A percentile compares a stretch with the other conserved stretches of the same genome.
phyloP scores from a whole-genome alignment of 1,284 basidiomycete species.

The Puccinia novopanici region DNA sequence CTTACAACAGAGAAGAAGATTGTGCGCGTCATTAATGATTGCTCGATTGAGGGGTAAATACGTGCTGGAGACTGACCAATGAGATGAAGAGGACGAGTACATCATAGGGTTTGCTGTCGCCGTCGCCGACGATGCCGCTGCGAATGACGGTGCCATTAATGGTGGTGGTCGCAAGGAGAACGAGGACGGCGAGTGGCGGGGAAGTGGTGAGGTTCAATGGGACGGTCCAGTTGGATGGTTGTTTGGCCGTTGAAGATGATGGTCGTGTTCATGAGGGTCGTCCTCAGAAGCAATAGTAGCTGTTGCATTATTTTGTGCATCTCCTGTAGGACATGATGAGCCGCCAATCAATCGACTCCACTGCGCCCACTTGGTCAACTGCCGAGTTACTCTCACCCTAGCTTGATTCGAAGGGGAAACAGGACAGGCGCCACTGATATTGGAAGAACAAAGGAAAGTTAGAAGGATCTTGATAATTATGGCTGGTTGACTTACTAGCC shows the following conservation, averaged over 20 bases:
- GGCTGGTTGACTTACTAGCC: slow-evolving; percentile 18
- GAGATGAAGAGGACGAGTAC: slow-evolving; percentile 90
- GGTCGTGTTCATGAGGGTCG: not conserved
- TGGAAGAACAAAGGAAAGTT: not conserved
- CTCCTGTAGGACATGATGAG: no score
- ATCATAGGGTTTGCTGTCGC: slow-evolving; percentile 79
- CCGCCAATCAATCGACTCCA: slow-evolving; percentile 13
- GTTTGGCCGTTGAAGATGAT: not conserved
- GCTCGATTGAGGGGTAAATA: no score
- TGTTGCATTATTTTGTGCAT: no score
- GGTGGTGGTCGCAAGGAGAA: slow-evolving; percentile 75
- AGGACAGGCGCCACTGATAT: slow-evolving; percentile 43
- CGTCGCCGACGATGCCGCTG: slow-evolving; percentile 69
- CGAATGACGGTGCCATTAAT: slow-evolving; percentile 70
- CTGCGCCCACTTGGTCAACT: slow-evolving; percentile 7
- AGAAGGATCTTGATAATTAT: not conserved
- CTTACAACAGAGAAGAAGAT: slow-evolving; percentile 4
- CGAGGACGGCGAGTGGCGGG: slow-evolving; percentile 75
- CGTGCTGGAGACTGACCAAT: slow-evolving; percentile 59
- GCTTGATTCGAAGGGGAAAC: slow-evolving; percentile 24
- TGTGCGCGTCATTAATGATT: not conserved
- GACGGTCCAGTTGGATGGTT: slow-evolving; percentile 11
- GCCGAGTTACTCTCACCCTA: not conserved
- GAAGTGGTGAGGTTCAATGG: slow-evolving; percentile 34
- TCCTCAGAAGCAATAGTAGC: no score